phyloP scores from a whole-genome alignment of 2,329 filamentous ascomycete species.

The Cercospora sojina region DNA sequence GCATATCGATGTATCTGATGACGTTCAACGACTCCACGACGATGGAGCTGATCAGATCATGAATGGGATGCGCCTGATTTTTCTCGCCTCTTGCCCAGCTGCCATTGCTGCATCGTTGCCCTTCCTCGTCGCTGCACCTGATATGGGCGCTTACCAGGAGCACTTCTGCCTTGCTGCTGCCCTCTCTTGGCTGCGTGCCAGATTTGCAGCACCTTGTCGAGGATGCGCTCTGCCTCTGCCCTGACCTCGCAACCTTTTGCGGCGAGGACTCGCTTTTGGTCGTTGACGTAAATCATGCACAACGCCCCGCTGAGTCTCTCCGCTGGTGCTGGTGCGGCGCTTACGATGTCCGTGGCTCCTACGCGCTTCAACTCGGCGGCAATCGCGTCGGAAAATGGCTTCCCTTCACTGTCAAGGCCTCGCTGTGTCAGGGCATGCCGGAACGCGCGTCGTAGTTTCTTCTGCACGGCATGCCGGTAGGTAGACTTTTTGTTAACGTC shows the following conservation, averaged over 20 bases:
- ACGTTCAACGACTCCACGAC: background rate
- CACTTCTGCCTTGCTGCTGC: background rate
- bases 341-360: background rate
- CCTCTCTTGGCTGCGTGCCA: constrained; percentile 5
- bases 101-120: background rate
- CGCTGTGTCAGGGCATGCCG: constrained; percentile 45
- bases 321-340: background rate
- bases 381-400: background rate
- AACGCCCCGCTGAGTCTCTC: constrained; percentile 23
- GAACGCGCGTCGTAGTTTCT: constrained; percentile 49
- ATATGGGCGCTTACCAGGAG: background rate
- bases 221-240: constrained; percentile 13
- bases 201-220: constrained; percentile 10
- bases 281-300: constrained; percentile 21
- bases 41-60: background rate
- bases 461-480: constrained; percentile 48
- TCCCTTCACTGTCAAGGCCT: constrained; percentile 46
- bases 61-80: background rate
- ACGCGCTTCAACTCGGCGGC: background rate
- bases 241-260: constrained; percentile 24
- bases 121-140: background rate
- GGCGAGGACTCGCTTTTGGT: constrained; percentile 21
- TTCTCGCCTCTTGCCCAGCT: background rate
- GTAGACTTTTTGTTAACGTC: constrained; percentile 42
- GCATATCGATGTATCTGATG: background rate